These are phyloP conservation scores for Nakazawaea ishiwadae DNA, from an alignment of 805 yeast species.

Conservation along the genomic window DNA sequence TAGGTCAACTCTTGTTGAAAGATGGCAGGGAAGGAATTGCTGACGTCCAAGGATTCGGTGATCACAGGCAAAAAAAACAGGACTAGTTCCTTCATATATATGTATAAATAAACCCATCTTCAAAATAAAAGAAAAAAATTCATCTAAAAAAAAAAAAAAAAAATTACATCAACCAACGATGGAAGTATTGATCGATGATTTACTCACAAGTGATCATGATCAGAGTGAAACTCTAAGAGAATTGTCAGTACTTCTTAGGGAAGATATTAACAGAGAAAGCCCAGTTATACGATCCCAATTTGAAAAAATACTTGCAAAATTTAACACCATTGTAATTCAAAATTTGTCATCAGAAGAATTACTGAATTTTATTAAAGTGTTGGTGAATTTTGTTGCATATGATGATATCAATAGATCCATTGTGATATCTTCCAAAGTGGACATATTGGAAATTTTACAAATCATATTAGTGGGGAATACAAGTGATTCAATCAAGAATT, in stretches of 20 bases:
- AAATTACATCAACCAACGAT: background rate
- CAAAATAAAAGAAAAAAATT: background rate
- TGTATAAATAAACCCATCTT: too few species aligned
- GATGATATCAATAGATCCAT: background rate
- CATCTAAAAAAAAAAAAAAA: background rate
- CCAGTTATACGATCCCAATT: background rate
- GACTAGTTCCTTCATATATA: too few species aligned
- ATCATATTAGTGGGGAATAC: too few species aligned
- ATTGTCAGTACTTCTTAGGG: conserved; percentile 1
- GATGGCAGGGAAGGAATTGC: conserved; percentile 10
- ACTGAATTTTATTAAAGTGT: background rate
- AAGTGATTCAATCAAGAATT: background rate
- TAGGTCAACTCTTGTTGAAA: conserved; percentile 44
- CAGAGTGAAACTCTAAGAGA: background rate
- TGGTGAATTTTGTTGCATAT: conserved; percentile 2
- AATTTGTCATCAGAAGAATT: too few species aligned
- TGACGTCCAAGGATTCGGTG: conserved; percentile 5
- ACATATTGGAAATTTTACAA: too few species aligned
- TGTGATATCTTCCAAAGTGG: too few species aligned
- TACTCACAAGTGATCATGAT: background rate
- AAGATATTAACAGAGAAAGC: background rate
- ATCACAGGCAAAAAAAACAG: too few species aligned
- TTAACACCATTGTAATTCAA: background rate
- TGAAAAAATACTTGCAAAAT: background rate
- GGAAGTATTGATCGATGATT: background rate